These are phyloP conservation scores for Boletellus dicymbophilus DNA, from an alignment of 1,284 basidiomycete genomes.

Conservation along the genomic window DNA sequence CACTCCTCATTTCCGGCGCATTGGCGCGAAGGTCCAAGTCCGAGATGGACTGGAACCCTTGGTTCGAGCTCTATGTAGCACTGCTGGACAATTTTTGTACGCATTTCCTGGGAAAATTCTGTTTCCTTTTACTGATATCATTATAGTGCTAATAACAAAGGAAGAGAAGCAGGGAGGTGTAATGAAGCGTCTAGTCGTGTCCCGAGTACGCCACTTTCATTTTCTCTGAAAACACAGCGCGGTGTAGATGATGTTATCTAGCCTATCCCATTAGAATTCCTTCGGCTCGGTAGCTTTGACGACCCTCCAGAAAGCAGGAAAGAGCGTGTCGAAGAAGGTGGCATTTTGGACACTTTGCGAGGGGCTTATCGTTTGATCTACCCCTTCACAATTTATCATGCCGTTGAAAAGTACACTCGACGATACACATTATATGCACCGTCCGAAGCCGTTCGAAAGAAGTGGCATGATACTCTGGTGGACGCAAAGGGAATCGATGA, in stretches of 20 bases:
- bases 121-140: slow-evolving; percentile 3
- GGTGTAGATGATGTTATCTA: slow-evolving; percentile 31
- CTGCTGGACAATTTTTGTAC: slow-evolving; percentile 77
- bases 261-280: slow-evolving; percentile 77
- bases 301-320: slow-evolving; percentile 58
- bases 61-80: slow-evolving; percentile 67
- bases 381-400: slow-evolving; percentile 77
- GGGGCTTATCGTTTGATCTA: slow-evolving; percentile 55
- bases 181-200: slow-evolving; percentile 55
- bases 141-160: slow-evolving; percentile 60
- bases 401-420: slow-evolving; percentile 51
- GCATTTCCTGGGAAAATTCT: slow-evolving; percentile 21
- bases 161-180: slow-evolving; percentile 55
- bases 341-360: slow-evolving; percentile 57
- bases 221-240: neutral
- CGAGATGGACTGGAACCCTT: slow-evolving; percentile 62
- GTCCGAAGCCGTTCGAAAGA: slow-evolving; percentile 55
- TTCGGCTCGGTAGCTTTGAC: slow-evolving; percentile 68
- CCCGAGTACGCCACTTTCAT: slow-evolving; percentile 50
- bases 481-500: slow-evolving; percentile 63
- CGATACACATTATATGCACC: slow-evolving; percentile 71
- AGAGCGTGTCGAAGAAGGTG: slow-evolving; percentile 57
- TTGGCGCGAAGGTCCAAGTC: slow-evolving; percentile 54
- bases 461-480: slow-evolving; percentile 62
- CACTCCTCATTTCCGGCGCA: slow-evolving; percentile 63